These are phyloP conservation scores for Calamus simplicifolius DNA, from an alignment of 176 grass and related monocot genomes.

Conservation along the genomic window DNA sequence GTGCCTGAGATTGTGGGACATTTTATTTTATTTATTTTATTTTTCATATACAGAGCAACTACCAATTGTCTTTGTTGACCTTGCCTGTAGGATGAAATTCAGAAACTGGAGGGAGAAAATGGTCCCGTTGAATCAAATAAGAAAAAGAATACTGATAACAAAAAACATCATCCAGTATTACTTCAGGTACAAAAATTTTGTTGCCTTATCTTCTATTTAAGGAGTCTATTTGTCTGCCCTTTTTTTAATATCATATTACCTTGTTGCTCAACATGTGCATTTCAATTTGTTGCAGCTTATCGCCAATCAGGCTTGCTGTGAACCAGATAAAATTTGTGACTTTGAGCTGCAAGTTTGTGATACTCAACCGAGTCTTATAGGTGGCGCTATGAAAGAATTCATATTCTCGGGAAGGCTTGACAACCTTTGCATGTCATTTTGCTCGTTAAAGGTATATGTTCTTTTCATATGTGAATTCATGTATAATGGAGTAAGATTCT, in stretches of 20 bases:
- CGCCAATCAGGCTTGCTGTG: constrained; percentile 60
- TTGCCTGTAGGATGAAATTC: constrained; percentile 46
- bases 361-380: constrained; percentile 78
- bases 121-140: constrained; percentile 34
- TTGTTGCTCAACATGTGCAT: not conserved
- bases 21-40: not conserved
- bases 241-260: no score
- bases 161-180: constrained; percentile 66
- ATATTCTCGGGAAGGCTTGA: constrained; percentile 97
- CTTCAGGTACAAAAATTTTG: constrained; percentile 47
- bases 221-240: no score
- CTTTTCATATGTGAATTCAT: not conserved
- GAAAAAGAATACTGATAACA: constrained; percentile 29
- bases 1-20: no score
- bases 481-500: no score
- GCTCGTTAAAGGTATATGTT: constrained; percentile 64
- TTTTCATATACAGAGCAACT: not conserved
- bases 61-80: constrained; percentile 10
- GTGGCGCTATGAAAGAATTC: constrained; percentile 88
- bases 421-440: constrained; percentile 99
- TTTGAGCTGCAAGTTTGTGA: constrained; percentile 95
- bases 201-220: no score
- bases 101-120: constrained; percentile 52
- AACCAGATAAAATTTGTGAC: constrained; percentile 74
- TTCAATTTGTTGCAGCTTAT: constrained; percentile 52